Evolutionary conservation across 1,284 basidiomycete species (phyloP), one percentile per base, ranked within the genome.

Genomic region (Tilletia caries): DNA sequence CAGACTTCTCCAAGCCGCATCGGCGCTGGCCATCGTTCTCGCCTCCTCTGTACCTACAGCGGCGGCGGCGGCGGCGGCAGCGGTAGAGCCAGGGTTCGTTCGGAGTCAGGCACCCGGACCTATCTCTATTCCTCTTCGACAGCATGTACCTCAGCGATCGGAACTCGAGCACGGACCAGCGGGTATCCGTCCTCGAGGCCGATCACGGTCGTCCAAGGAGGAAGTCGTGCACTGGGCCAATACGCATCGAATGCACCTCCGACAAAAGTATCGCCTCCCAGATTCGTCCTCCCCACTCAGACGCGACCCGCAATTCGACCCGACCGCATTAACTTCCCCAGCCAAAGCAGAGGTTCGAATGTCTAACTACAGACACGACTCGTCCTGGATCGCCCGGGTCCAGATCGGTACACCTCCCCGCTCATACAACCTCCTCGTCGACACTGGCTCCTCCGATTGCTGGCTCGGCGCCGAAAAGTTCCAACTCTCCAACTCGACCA

Each of bases 401-500:
- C 5, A 33, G 1, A 74, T 76, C 13, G 78, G 78, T 12, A 77
- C 75, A 0, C 74, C 73, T 1, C 41, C 73, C 3, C 44, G 68
- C 33, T 3, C 46, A 12, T 74, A 73, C 68, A 48, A 70, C 23
- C 70, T 79, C 13, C 72, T 79, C 12, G 70, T 79, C 27, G 78
- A 79, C 37, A 79, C 78, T 25, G 78, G 78, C 43, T 74, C 73
- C 13, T 62, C 76, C 41, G 78, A 79, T 60, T 64, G 78, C 34
- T 77, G 74, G 74, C 69, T 74, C 65, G 54, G 58, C 20, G 34
- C 44, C 3, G 52, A 67, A 23, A 67, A 68, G 66, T 77, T 72
- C 69, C 23, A 58, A 1, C 71, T 75, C 8, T 52, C 68, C 2
- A 32, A 50, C 5, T 73, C 71, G 25, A 72, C 71, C 29, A 46